Evolutionary conservation across 192 early-diverging fungal genomes (phyloP).

Genomic region (Mortierella alpina): DNA sequence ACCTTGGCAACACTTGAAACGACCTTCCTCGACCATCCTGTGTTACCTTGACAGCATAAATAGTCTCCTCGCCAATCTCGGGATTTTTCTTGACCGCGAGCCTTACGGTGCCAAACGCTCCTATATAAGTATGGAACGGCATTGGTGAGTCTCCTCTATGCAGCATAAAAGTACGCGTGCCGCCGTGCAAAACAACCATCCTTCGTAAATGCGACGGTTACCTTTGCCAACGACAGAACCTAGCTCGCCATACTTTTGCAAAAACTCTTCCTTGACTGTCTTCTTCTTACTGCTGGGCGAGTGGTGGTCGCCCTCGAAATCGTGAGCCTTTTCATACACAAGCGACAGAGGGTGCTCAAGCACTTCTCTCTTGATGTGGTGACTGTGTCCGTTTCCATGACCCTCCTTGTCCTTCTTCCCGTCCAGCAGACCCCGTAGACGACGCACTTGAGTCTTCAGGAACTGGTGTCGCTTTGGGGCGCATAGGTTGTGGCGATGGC

Average conservation of each 20-base stretch:
- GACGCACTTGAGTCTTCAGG: conserved; percentile 20
- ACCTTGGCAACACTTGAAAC: neutral
- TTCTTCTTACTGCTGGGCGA: conserved; percentile 18
- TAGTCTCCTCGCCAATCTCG: conserved; percentile 15
- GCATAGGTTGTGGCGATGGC: conserved; percentile 27
- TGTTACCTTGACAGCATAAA: conserved; percentile 40
- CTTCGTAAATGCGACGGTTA: conserved; percentile 1
- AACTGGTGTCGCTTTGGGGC: conserved; percentile 46
- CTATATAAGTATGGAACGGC: neutral
- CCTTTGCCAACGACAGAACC: conserved; percentile 44
- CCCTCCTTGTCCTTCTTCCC: conserved; percentile 25
- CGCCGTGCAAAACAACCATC: too few species aligned
- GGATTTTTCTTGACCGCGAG: conserved; percentile 39
- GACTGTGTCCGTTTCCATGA: neutral
- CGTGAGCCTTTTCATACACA: conserved; percentile 29
- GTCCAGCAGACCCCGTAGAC: conserved; percentile 27
- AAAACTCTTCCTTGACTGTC: conserved; percentile 19
- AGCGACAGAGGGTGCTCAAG: conserved; percentile 41
- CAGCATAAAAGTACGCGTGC: too few species aligned
- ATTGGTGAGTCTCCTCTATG: too few species aligned
- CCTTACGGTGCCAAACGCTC: conserved; percentile 39
- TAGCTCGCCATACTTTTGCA: conserved; percentile 39
- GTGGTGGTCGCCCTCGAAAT: conserved; percentile 19
- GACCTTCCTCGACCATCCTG: neutral
- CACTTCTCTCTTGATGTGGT: conserved; percentile 15